Evolutionary conservation across 345 rosid species (phyloP).

Genomic region (Gossypium longicalyx): DNA sequence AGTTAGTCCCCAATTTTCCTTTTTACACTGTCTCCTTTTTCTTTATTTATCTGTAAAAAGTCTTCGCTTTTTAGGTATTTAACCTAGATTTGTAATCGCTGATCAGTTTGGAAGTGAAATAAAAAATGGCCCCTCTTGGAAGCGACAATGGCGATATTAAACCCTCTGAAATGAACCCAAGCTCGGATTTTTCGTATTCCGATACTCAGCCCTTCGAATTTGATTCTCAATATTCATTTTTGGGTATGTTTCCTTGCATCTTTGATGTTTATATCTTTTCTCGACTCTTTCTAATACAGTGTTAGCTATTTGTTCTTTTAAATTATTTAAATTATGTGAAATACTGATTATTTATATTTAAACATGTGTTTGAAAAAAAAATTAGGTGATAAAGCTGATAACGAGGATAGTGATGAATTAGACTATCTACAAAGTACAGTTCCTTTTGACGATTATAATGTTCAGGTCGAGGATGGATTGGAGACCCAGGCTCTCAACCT

Average conservation of each 20-base stretch:
- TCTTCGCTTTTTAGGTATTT: not conserved
- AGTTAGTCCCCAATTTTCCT: not conserved
- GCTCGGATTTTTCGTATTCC: conserved; percentile 15
- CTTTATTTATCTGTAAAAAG: not conserved
- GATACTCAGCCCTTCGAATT: conserved; percentile 34
- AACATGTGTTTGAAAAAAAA: not conserved
- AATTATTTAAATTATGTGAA: not conserved
- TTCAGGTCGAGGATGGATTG: conserved; percentile 15
- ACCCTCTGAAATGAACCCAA: not conserved
- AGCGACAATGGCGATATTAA: conserved; percentile 2
- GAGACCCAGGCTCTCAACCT: conserved; percentile 38
- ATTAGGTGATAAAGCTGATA: conserved; percentile 24
- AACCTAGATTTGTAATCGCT: not conserved
- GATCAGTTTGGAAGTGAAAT: conserved; percentile 20
- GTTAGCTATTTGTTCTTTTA: not conserved
- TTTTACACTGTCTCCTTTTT: not conserved
- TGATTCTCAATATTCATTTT: conserved; percentile 22
- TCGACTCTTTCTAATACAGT: not conserved
- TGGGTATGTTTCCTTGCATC: conserved; percentile 17
- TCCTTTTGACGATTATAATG: conserved; percentile 25
- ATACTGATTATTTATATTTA: not conserved
- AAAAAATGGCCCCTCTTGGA: conserved; percentile 22
- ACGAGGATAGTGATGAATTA: conserved; percentile 9
- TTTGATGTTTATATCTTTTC: not conserved
- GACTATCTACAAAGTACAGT: conserved; percentile 12